Base-by-base conservation (phyloP, 192 early-diverging fungal species). In the Umbelopsis vinacea region DNA sequence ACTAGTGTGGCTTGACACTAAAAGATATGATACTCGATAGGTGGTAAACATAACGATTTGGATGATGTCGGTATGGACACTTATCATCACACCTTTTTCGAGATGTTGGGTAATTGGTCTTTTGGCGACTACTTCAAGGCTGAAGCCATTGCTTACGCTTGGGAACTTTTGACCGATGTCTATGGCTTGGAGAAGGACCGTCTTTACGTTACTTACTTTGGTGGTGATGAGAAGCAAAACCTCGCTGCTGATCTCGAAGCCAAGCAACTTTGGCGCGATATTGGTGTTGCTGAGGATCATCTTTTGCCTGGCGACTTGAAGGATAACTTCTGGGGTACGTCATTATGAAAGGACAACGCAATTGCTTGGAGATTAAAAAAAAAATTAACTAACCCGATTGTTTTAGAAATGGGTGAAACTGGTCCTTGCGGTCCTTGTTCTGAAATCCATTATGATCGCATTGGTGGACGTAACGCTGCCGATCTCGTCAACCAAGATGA, bases 81-180 rank as follows among this genome's bases (percentile, higher is more conserved):
- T 7, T 99, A 99, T 81, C 97, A 99, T 85, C 97, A 99, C 82
- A 99, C 97, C 47, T 99, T 97, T 87, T 99, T 99, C 85, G 97
- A 99, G 82, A 99, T 99, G 97, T 86, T 99, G 80, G 97, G 97
- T 71, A 99, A 99, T 89, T 99, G 97, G 97, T 97, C 96, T n/a
- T 99, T 99, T 81, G 96, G 97, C 71, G 94, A 99, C 76, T 97
- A 99, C 83, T 99, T 99, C 83, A 99, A 99, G 90, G 86, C 89
- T 83, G 96, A 96, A 75, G 97, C 95, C 22, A 94, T 97, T 68
- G 83, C 74, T 22, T 92, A 90, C 84, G 93, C 91, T 52, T 99
- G 96, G 96, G 93, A 95, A 68, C 86, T 97, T 52, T 85, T 99
- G 80, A 99, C 95, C 15, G 79, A 90, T 67, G 94, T 95, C 19